These are phyloP conservation scores for Paralagenidium karlingii DNA, from an alignment of 352 stramenopile genomes.

Conservation along the genomic window DNA sequence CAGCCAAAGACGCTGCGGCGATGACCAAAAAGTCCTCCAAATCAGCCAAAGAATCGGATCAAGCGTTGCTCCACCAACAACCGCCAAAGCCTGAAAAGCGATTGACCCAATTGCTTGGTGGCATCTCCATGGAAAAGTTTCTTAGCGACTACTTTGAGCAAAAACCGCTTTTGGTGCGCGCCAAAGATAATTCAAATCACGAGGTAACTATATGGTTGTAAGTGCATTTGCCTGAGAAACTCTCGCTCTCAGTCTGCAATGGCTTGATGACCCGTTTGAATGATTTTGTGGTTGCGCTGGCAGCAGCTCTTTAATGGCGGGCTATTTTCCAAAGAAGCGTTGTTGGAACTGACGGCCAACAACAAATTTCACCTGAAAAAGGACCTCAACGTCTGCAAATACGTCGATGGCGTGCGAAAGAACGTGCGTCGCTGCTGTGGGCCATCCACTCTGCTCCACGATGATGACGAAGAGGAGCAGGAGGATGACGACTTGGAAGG, in stretches of 20 bases:
- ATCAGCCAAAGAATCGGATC: too few species aligned
- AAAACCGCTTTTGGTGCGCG: constrained; percentile 61
- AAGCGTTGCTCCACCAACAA: too few species aligned
- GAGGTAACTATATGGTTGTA: constrained; percentile 7
- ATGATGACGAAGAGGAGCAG: constrained; percentile 37
- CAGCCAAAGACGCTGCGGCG: too few species aligned
- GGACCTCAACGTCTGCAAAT: constrained; percentile 68
- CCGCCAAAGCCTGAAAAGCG: too few species aligned
- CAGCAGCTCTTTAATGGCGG: constrained; percentile 27
- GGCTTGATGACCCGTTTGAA: background rate
- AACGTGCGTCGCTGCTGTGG: too few species aligned
- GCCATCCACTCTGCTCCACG: too few species aligned
- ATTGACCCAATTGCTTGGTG: constrained; percentile 32
- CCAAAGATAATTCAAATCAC: constrained; percentile 24
- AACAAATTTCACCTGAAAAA: constrained; percentile 36
- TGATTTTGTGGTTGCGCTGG: background rate
- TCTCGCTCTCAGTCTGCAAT: background rate
- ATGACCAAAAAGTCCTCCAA: too few species aligned
- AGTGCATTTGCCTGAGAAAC: background rate
- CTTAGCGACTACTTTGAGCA: constrained; percentile 73
- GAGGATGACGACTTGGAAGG: too few species aligned
- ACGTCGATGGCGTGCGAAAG: constrained; percentile 43
- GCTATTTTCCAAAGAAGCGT: constrained; percentile 54
- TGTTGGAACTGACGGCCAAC: constrained; percentile 37
- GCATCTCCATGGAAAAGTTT: constrained; percentile 49